phyloP scores from a whole-genome alignment of 2,329 filamentous ascomycete species.

The Coleophoma crateriformis region DNA sequence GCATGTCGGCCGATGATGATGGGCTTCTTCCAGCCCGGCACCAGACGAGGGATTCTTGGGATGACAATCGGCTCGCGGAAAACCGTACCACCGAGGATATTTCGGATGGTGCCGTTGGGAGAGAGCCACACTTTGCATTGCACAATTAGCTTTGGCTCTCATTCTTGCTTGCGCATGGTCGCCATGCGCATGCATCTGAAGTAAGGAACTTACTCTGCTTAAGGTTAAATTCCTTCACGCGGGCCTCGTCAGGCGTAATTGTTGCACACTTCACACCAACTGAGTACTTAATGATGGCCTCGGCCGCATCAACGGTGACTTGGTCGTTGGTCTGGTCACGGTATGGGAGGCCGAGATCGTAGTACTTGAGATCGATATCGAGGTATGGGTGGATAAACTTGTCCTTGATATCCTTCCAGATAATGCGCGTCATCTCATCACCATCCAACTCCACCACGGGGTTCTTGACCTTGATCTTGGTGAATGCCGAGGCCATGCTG shows the following conservation, averaged over 20 bases:
- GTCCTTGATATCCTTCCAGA: constrained; percentile 99
- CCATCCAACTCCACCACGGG: constrained; percentile 97
- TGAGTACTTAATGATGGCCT: constrained; percentile 98
- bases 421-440: constrained; percentile 95
- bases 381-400: constrained; percentile 97
- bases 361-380: constrained; percentile 97
- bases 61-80: constrained; percentile 99
- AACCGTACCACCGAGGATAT: constrained; percentile 81
- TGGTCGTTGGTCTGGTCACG: constrained; percentile 94
- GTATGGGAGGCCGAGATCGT: constrained; percentile 89
- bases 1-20: constrained; percentile 99
- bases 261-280: constrained; percentile 99
- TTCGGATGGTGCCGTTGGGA: constrained; percentile 85
- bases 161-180: constrained; percentile 2
- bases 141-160: constrained; percentile 9
- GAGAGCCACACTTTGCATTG: constrained; percentile 80
- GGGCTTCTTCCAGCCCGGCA: constrained; percentile 97
- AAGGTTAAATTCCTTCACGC: constrained; percentile 96
- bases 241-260: constrained; percentile 95
- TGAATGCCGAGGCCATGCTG: constrained; percentile 48
- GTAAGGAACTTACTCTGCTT: constrained; percentile 75
- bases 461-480: constrained; percentile 99
- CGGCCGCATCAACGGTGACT: constrained; percentile 90
- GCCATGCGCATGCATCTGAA: not conserved
- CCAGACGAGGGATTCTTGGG: constrained; percentile 82